Evolutionary conservation across 495 filamentous ascomycete genomes (phyloP).

Genomic region (Trichoderma orchidacearum): DNA sequence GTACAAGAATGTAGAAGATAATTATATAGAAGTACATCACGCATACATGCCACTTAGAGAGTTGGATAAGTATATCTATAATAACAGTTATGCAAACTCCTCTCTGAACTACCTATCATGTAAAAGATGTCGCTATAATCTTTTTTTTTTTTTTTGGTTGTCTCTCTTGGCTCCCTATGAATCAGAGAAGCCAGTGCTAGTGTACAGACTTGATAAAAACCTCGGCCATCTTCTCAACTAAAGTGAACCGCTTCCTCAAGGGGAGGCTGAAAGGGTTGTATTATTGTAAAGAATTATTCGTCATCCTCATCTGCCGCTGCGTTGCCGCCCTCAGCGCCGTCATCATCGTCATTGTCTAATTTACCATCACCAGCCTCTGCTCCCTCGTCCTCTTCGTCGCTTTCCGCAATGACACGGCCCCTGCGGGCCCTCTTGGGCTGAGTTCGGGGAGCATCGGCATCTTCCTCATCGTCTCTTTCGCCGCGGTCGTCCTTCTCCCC

Average conservation of each 20-base stretch:
- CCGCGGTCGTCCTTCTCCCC: constrained; percentile 4
- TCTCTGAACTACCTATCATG: background rate
- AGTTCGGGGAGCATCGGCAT: constrained; percentile 13
- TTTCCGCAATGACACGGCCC: constrained; percentile 29
- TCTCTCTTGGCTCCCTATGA: background rate
- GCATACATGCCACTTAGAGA: background rate
- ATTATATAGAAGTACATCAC: background rate
- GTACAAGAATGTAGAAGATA: background rate
- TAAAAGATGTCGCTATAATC: background rate
- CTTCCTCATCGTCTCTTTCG: constrained; percentile 26
- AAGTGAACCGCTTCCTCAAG: too few relatives aligned
- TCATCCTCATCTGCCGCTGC: constrained; percentile 5
- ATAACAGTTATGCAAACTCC: background rate
- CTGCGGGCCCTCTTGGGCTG: constrained; percentile 18
- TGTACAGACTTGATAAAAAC: background rate
- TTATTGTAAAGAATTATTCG: background rate
- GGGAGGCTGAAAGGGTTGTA: too few relatives aligned
- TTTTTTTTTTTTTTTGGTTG: background rate
- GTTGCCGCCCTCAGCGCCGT: constrained; percentile 14
- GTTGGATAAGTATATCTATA: background rate
- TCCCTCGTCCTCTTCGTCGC: constrained; percentile 28
- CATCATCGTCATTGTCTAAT: background rate
- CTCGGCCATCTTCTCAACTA: too few relatives aligned
- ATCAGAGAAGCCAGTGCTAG: background rate
- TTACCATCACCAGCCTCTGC: background rate